Evolutionary conservation across 495 filamentous ascomycete genomes (phyloP), one percentile per base, ranked within the genome.

Genomic region (Annulohypoxylon bovei): DNA sequence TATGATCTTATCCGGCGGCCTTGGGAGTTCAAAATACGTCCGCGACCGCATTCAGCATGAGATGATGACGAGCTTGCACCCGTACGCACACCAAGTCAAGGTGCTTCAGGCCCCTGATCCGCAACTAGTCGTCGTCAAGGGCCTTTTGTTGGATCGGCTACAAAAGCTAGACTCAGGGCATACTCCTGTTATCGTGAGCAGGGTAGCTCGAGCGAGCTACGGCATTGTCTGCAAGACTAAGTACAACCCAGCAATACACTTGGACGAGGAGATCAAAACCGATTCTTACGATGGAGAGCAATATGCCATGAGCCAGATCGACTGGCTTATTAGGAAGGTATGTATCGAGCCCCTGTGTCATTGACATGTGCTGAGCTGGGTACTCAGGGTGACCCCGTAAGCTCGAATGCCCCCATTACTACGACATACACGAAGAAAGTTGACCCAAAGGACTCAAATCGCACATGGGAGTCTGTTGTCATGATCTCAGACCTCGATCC

Each of bases 11-110:
- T 90, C 88, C 0, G 89, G 89, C 4, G 89, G 89, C 2, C 84
- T 91, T 4, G 88, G 89, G 11, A 89, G 88, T 70, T 90, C 88
- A 0, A 77, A 83, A n/a, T 91, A 91, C 65, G 82, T 91, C 3
- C 74, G 80, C 35, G 74, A 83, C 39, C 69, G 79, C 6, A 77
- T 88, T 7, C 62, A 82, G 23, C 70, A 82, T 6, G 74, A 75
- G 23, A 85, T 83, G 66, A 75, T 66, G 11, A 70, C 65, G 5
- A 68, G 73, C 6, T 62, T 67, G 0, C 76, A 79, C 64, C 77
- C 80, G 5, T 82, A 82, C 63, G 79, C 80, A 2, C 71, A 75
- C 5, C 67, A 73, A 3, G 79, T 87, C 40, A 77, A 81, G 33
- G 78, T 88, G 25, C 72, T 86, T 12, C 75, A 83, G 6, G 83